These are phyloP conservation scores for Penicillium sp. DNA, from an alignment of 2,329 filamentous ascomycete genomes.

Conservation along the genomic window DNA sequence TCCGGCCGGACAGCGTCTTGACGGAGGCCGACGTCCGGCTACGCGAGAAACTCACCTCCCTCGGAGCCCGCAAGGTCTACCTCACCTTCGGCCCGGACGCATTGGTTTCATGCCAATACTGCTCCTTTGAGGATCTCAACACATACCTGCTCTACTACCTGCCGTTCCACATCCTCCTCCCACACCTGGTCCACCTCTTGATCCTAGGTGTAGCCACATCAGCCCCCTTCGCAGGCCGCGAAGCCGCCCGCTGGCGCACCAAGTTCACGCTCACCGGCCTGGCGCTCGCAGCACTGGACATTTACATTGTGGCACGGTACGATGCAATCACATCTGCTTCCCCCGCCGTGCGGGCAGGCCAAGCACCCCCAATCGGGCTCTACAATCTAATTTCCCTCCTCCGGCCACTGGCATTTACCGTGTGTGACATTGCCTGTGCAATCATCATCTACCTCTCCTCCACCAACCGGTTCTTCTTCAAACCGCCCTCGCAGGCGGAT, in stretches of 20 bases:
- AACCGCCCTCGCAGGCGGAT: slow-evolving; percentile 66
- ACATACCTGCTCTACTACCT: slow-evolving; percentile 83
- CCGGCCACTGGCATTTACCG: slow-evolving; percentile 68
- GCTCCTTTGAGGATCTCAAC: slow-evolving; percentile 69
- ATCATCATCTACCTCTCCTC: slow-evolving; percentile 74
- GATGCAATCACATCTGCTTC: slow-evolving; percentile 58
- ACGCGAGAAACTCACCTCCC: slow-evolving; percentile 69
- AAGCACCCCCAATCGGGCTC: slow-evolving; percentile 61
- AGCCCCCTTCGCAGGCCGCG: slow-evolving; percentile 65
- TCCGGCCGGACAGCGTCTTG: slow-evolving; percentile 49
- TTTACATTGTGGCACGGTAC: slow-evolving; percentile 70
- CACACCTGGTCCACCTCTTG: slow-evolving; percentile 81
- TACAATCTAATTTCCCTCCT: slow-evolving; percentile 58
- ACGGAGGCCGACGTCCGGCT: slow-evolving; percentile 67
- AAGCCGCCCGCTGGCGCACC: slow-evolving; percentile 71
- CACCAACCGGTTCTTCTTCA: slow-evolving; percentile 78
- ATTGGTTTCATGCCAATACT: slow-evolving; percentile 81
- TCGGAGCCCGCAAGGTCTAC: slow-evolving; percentile 79
- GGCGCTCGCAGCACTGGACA: slow-evolving; percentile 66
- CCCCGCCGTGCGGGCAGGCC: slow-evolving; percentile 65
- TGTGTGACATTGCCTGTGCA: slow-evolving; percentile 69
- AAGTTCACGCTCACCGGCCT: slow-evolving; percentile 69
- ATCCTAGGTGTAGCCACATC: slow-evolving; percentile 77
- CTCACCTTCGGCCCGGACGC: slow-evolving; percentile 79
- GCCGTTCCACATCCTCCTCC: slow-evolving; percentile 68